Percentiles rank a stretch among this genome's conserved stretches.
Conservation (phyloP, 1,284 basidiomycete genomes). For the Waitea zeae region DNA sequence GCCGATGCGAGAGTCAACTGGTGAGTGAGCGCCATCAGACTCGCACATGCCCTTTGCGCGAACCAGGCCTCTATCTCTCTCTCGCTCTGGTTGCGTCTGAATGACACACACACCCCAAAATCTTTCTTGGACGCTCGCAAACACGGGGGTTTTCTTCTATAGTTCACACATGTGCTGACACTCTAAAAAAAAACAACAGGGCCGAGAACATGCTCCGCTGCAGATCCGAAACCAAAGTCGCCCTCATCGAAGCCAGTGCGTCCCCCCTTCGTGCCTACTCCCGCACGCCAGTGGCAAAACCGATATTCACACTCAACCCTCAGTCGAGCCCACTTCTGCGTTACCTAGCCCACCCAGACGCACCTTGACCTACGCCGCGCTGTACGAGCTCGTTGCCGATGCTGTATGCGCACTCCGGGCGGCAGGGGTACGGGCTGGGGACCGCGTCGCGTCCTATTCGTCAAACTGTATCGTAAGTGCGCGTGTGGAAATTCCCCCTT, state of each 20-base stretch:
- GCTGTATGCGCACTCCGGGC: constrained; percentile 43
- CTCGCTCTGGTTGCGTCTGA: no score
- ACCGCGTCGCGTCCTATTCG: constrained; percentile 67
- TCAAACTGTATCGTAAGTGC: constrained; percentile 57
- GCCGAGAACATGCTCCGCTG: constrained; percentile 72
- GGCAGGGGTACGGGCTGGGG: constrained; percentile 48
- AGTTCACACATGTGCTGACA: no score
- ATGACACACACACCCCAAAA: no score
- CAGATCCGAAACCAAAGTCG: constrained; percentile 40
- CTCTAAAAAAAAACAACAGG: no score
- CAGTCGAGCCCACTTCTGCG: constrained; percentile 43
- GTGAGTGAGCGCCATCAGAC: no score
- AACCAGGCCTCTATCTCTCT: no score
- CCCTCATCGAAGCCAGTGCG: constrained; percentile 61
- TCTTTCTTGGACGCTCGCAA: no score
- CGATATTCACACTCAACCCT: constrained; percentile 3
- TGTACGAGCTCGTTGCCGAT: constrained; percentile 44
- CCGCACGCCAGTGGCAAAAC: no score
- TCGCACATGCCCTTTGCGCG: no score
- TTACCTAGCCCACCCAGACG: constrained; percentile 25
- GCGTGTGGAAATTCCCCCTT: constrained; percentile 6
- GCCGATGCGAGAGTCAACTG: constrained; percentile 56
- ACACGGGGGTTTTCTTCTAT: no score
- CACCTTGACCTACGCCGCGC: constrained; percentile 38
- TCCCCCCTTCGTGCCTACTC: constrained; percentile 8